These are phyloP conservation scores for Cudoniella acicularis DNA, from an alignment of 495 filamentous ascomycete genomes.

Conservation along the genomic window DNA sequence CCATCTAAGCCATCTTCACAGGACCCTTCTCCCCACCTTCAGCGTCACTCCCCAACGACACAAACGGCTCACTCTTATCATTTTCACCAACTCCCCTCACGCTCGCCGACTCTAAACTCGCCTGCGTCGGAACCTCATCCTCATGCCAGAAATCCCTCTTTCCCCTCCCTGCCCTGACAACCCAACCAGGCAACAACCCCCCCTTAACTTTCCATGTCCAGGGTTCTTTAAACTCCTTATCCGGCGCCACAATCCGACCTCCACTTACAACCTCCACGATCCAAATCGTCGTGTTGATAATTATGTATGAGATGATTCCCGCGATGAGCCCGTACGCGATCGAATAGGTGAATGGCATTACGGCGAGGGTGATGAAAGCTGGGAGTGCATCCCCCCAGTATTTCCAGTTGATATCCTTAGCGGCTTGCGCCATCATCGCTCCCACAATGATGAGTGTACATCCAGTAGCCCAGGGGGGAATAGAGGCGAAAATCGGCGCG, in stretches of 20 bases:
- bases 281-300: conserved; percentile 64
- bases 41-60: too few species aligned
- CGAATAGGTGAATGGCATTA: conserved; percentile 81
- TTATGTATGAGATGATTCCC: conserved; percentile 69
- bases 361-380: conserved; percentile 72
- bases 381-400: conserved; percentile 76
- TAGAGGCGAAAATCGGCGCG: conserved; percentile 79
- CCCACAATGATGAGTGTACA: conserved; percentile 79
- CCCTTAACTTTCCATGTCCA: conserved; percentile 60
- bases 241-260: conserved; percentile 60
- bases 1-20: too few species aligned
- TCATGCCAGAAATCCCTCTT: conserved; percentile 2
- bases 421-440: conserved; percentile 72
- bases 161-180: conserved; percentile 16
- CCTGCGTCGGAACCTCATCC: neutral
- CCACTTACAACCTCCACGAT: conserved; percentile 55
- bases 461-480: conserved; percentile 80
- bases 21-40: too few species aligned
- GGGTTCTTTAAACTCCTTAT: conserved; percentile 69
- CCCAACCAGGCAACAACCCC: conserved; percentile 13
- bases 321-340: conserved; percentile 66
- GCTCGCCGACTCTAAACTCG: neutral
- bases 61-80: too few species aligned
- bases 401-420: conserved; percentile 77
- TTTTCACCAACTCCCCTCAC: too few species aligned